Evolutionary conservation across 805 yeast species (phyloP).

Genomic region (Teunomyces gatunensis): DNA sequence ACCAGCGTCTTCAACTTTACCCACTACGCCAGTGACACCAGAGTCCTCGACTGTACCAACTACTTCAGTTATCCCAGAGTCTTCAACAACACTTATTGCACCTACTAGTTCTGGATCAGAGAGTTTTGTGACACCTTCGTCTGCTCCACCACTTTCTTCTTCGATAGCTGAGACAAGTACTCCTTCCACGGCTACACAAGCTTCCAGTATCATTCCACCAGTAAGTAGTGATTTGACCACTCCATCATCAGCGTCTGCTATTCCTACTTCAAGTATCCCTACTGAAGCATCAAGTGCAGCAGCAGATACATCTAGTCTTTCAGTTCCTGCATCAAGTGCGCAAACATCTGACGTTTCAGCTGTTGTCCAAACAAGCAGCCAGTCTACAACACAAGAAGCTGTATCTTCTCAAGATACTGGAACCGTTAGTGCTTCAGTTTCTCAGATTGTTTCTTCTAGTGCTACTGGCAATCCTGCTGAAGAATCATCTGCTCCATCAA

Average conservation of each 20-base stretch:
- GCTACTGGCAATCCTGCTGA: not conserved
- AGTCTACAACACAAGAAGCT: not conserved
- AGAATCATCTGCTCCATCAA: not conserved
- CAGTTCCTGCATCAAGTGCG: not conserved
- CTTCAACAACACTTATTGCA: not conserved
- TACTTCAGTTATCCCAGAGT: not conserved
- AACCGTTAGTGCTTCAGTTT: not conserved
- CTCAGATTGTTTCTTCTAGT: no score
- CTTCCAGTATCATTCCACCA: not conserved
- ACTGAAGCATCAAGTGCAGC: not conserved
- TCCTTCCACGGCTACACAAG: not conserved
- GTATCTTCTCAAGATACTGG: not conserved
- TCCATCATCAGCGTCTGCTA: not conserved
- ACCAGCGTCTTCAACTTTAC: not conserved
- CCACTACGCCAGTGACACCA: not conserved
- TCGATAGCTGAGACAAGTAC: not conserved
- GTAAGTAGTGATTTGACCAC: not conserved
- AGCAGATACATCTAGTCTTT: not conserved
- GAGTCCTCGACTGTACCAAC: not conserved
- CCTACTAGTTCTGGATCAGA: not conserved
- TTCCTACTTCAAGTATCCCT: not conserved
- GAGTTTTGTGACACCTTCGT: not conserved
- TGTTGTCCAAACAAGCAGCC: not conserved
- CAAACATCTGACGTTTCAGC: no score
- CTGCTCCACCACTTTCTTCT: not conserved